A percentile compares a stretch with the other conserved stretches of the same genome.
phyloP scores from a whole-genome alignment of 257 asterid genomes.

The Solanum paucissectum region DNA sequence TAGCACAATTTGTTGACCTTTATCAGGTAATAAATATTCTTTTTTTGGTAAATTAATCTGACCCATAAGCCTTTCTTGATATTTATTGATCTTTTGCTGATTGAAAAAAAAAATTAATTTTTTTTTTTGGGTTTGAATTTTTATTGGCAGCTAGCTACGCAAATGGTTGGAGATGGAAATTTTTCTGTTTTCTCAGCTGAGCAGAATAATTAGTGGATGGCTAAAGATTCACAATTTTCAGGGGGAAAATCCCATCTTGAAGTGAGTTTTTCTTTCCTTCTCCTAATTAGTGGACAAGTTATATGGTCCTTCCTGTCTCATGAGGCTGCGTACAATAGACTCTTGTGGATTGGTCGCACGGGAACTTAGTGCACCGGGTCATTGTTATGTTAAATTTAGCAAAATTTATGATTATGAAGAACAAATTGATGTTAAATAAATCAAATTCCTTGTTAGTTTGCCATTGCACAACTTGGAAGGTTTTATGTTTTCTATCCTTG shows the following conservation, averaged over 20 bases:
- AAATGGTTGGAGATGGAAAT: slow-evolving; percentile 24
- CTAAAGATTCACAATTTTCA: slow-evolving; percentile 6
- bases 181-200: slow-evolving; percentile 7
- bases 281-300: background rate
- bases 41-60: background rate
- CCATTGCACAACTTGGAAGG: background rate
- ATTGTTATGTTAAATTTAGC: background rate
- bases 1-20: slow-evolving; percentile 23
- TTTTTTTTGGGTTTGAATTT: background rate
- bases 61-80: background rate
- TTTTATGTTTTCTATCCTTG: background rate
- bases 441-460: background rate
- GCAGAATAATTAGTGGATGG: slow-evolving; percentile 20
- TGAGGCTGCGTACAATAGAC: background rate
- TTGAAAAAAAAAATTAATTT: background rate
- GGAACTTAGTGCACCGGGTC: background rate
- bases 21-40: background rate
- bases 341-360: background rate
- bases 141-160: slow-evolving; percentile 18
- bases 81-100: background rate
- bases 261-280: slow-evolving; percentile 7
- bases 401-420: background rate
- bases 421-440: background rate
- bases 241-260: slow-evolving; percentile 24
- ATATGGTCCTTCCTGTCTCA: background rate